phyloP scores from a whole-genome alignment of 306 rosid species.

The Cucumis hystrix region DNA sequence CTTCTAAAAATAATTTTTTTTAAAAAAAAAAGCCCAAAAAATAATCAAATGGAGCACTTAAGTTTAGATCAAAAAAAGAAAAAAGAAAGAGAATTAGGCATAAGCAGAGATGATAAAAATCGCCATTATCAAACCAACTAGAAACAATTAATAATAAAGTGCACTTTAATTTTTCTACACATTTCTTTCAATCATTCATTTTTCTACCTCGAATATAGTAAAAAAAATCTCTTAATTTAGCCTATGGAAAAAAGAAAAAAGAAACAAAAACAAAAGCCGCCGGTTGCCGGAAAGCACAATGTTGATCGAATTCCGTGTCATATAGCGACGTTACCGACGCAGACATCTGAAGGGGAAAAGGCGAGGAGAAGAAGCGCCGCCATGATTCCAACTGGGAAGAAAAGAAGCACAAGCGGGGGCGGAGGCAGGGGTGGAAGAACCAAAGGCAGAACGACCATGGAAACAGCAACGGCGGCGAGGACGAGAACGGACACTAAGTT shows the following conservation, averaged over 20 bases:
- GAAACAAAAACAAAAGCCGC: background rate
- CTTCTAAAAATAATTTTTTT: no score
- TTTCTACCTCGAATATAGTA: background rate
- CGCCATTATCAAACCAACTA: no score
- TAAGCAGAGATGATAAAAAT: no score
- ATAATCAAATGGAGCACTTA: no score
- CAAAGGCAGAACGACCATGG: constrained; percentile 45
- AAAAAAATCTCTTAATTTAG: background rate
- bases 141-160: background rate
- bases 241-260: background rate
- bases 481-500: constrained; percentile 30
- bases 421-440: constrained; percentile 59
- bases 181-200: background rate
- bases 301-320: background rate
- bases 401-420: constrained; percentile 43
- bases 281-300: background rate
- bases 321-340: constrained; percentile 16
- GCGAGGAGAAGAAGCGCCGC: constrained; percentile 51
- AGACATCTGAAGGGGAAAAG: constrained; percentile 27
- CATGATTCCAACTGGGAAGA: constrained; percentile 63
- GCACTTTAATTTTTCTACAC: background rate
- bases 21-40: no score
- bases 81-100: no score
- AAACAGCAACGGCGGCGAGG: constrained; percentile 30
- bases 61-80: no score